phyloP scores from a whole-genome alignment of 208 protist species.

The Strigomonas culicis region DNA sequence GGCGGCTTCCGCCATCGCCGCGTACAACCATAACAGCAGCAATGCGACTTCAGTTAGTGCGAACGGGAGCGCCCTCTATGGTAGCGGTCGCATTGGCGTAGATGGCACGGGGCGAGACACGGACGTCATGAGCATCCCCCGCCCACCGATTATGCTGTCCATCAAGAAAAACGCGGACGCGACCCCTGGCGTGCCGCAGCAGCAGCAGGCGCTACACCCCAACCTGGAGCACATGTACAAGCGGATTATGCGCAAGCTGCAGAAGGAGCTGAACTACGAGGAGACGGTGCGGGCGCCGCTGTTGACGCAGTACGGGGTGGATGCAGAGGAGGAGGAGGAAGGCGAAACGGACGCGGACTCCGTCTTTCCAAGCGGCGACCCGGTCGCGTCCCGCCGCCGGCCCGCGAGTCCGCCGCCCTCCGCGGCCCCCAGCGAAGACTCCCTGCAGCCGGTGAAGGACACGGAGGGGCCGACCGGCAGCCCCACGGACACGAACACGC shows the following conservation, averaged over 20 bases:
- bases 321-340: constrained; percentile 16
- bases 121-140: not conserved
- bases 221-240: constrained; percentile 76
- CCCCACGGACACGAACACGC: not conserved
- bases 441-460: not conserved
- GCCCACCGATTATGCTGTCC: not conserved
- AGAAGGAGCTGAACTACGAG: constrained; percentile 78
- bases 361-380: not conserved
- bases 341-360: not conserved
- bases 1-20: too few species aligned
- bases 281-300: constrained; percentile 45
- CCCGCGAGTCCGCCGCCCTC: not conserved
- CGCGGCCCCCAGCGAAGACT: not conserved
- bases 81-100: not conserved
- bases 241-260: constrained; percentile 81
- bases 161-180: not conserved
- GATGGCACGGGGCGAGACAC: not conserved
- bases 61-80: not conserved
- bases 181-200: not conserved
- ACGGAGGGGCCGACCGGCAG: not conserved
- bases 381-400: not conserved
- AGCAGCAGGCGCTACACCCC: constrained; percentile 34
- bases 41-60: too few species aligned
- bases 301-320: constrained; percentile 64
- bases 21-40: not conserved